phyloP scores from a whole-genome alignment of 2,329 filamentous ascomycete genomes.

The Cordyceps tenuipes region DNA sequence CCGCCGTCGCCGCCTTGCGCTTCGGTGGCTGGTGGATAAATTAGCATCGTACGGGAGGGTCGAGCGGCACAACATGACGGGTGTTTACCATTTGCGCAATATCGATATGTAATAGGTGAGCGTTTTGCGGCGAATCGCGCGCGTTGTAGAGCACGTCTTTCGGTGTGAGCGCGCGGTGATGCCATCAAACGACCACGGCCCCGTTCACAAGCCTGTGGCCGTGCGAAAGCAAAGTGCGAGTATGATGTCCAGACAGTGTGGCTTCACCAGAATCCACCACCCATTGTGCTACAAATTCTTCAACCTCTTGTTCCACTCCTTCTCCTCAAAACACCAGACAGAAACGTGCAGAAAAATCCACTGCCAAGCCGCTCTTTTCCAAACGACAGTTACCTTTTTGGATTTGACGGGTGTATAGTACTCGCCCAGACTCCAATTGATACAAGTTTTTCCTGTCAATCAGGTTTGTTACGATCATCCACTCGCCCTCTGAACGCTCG shows the following conservation, averaged over 20 bases:
- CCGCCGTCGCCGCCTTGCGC: constrained; percentile 32
- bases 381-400: not conserved
- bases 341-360: not conserved
- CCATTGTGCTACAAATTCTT: not conserved
- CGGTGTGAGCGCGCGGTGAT: not conserved
- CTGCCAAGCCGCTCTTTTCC: not conserved
- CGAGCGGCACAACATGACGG: too few species aligned
- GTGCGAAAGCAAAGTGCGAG: not conserved
- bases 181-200: not conserved
- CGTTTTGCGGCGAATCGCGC: not conserved
- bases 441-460: not conserved
- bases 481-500: not conserved
- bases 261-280: not conserved
- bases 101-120: not conserved
- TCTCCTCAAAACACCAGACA: not conserved
- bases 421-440: constrained; percentile 1
- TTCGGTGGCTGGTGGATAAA: constrained; percentile 39
- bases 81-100: not conserved
- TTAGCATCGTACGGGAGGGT: not conserved
- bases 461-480: not conserved
- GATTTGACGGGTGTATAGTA: not conserved
- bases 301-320: not conserved
- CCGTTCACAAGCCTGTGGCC: not conserved
- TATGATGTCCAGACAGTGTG: not conserved
- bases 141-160: not conserved